phyloP scores from a whole-genome alignment of 2,329 filamentous ascomycete species.

The Epichloe amarillans region DNA sequence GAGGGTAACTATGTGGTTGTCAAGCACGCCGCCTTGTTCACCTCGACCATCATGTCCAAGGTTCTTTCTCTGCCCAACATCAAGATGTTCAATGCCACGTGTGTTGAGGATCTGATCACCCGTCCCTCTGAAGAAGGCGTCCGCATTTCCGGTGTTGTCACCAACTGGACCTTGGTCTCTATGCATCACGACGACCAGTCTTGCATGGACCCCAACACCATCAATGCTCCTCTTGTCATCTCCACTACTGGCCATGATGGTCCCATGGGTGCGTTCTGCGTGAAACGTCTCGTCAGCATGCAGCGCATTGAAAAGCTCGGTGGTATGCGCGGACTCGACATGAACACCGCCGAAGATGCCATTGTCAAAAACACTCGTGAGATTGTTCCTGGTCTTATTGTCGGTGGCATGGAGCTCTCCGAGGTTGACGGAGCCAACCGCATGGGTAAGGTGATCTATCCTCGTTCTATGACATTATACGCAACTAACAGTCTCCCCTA shows the following conservation, averaged over 20 bases:
- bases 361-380: conserved; percentile 88
- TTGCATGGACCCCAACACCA: conserved; percentile 96
- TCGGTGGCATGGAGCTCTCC: conserved; percentile 89
- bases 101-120: conserved; percentile 86
- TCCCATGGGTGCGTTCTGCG: conserved; percentile 81
- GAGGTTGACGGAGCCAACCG: conserved; percentile 85
- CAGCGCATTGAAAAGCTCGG: conserved; percentile 68
- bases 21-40: conserved; percentile 89
- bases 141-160: conserved; percentile 77
- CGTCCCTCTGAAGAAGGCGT: conserved; percentile 45
- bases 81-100: conserved; percentile 92
- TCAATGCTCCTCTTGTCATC: conserved; percentile 81
- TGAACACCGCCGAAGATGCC: conserved; percentile 82
- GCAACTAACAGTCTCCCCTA: not conserved
- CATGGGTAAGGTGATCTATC: conserved; percentile 45
- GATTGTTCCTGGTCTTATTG: conserved; percentile 74
- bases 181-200: conserved; percentile 82
- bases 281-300: conserved; percentile 87
- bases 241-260: conserved; percentile 85
- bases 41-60: conserved; percentile 70
- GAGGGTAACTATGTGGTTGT: conserved; percentile 83
- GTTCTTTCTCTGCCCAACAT: conserved; percentile 79
- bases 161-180: conserved; percentile 87
- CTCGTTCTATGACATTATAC: not conserved
- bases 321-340: conserved; percentile 87